Evolutionary conservation across 441 rosid genomes (phyloP), one percentile per base, ranked within the genome.

Genomic region (Corymbia calophylla): DNA sequence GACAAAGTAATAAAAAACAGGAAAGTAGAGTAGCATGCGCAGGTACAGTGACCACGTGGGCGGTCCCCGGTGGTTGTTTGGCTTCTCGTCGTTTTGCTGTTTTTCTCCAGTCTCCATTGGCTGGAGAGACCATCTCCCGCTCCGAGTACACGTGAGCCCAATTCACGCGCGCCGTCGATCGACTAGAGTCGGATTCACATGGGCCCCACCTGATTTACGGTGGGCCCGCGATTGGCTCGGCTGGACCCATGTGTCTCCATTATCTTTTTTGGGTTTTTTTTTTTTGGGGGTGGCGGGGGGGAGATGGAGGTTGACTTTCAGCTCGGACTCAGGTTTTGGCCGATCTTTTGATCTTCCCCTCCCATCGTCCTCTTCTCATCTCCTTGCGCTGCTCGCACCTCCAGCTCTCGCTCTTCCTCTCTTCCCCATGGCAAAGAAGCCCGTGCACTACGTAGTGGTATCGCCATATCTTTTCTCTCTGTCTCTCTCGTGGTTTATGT

Each of bases 361-460:
- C 64, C n/a, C 64, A n/a, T 58, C 64, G 23, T 23, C 64, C 44
- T 53, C 53, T 35, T 62, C 18, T 6, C 35, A 6, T 62, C 32
- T 14, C 18, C 9, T 62, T 6, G 32, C 68, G 29, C 13, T 13
- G 4, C 32, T 62, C 68, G 68, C 17, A 29, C 68, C 68, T 29
- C 70, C 31, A 29, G 0, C 35, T 29, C 70, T 62, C 70, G 8
- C 32, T 62, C 68, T 29, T 32, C 8, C 70, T 62, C 70, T 62
- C 54, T 87, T 47, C 0, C 2, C 44, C 35, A 87, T 66, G 53
- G 91, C 88, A 17, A 92, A 91, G 56, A 89, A 91, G 86, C 88
- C 85, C 77, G 92, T 94, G 48, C 92, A 93, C 54, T 95, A 95
- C 93, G 92, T 60, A 7, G 92, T 95, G 96, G 96, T 95, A 94